Conservation (phyloP, 164 flowering plant species). For the Aristolochia contorta region DNA sequence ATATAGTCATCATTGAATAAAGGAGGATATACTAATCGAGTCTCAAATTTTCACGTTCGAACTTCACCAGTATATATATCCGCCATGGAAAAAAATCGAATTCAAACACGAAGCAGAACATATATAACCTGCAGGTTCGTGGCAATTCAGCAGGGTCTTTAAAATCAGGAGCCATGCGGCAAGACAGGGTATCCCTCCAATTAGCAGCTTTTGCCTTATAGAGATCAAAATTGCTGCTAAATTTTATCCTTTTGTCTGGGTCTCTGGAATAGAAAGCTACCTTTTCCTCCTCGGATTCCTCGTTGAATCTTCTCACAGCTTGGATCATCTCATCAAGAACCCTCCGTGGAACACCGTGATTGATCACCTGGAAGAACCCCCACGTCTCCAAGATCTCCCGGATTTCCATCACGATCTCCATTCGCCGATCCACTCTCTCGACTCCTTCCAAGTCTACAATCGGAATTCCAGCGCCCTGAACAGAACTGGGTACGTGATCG, state of each 20-base stretch:
- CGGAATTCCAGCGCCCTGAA: conserved; percentile 3
- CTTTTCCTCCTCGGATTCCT: conserved; percentile 31
- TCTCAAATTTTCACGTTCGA: too few species aligned
- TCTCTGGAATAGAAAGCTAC: conserved; percentile 26
- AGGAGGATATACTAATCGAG: too few species aligned
- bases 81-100: background rate
- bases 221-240: conserved; percentile 25
- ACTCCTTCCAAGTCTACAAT: conserved; percentile 24
- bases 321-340: conserved; percentile 33
- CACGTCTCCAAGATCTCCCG: conserved; percentile 25
- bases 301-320: conserved; percentile 27
- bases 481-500: background rate
- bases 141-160: conserved; percentile 26
- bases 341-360: conserved; percentile 32
- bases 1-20: too few species aligned
- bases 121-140: conserved; percentile 5
- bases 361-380: conserved; percentile 49
- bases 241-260: conserved; percentile 8
- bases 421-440: conserved; percentile 6
- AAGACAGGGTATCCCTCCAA: conserved; percentile 33
- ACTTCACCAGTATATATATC: too few species aligned
- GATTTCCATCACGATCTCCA: conserved; percentile 17
- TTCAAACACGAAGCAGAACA: too few species aligned
- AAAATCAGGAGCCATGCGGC: conserved; percentile 15
- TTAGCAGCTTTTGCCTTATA: conserved; percentile 14